phyloP scores from a whole-genome alignment of 139 green algal genomes.

The Coccomyxa sp. region DNA sequence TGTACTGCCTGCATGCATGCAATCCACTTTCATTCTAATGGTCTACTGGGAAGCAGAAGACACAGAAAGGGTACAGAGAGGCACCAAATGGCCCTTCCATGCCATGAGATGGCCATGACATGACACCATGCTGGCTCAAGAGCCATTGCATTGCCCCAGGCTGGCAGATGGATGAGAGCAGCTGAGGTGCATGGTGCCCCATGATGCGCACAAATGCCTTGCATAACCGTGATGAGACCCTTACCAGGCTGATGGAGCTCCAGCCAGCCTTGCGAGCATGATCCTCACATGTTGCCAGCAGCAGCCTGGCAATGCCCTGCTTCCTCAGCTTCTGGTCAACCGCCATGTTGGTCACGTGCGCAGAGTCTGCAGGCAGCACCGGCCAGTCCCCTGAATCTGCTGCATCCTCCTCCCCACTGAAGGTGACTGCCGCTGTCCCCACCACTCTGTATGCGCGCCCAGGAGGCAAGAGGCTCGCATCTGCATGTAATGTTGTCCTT shows the following conservation, averaged over 20 bases:
- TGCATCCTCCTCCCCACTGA: not conserved
- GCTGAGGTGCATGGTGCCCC: too few relatives aligned
- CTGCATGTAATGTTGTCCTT: not conserved
- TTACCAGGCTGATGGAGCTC: constrained; percentile 14
- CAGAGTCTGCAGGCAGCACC: constrained; percentile 20
- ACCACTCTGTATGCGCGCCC: constrained; percentile 5
- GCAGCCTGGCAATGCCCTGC: constrained; percentile 17
- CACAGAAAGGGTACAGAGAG: too few relatives aligned
- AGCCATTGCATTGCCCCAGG: too few relatives aligned
- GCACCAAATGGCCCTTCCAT: too few relatives aligned
- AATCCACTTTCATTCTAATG: too few relatives aligned
- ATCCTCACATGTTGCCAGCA: constrained; percentile 22
- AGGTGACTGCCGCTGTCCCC: constrained; percentile 8
- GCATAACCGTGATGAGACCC: too few relatives aligned
- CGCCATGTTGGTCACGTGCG: constrained; percentile 36
- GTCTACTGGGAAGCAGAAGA: too few relatives aligned
- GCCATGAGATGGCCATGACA: too few relatives aligned
- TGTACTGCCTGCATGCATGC: too few relatives aligned
- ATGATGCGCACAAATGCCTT: too few relatives aligned
- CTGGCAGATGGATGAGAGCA: too few relatives aligned
- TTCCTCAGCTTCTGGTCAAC: constrained; percentile 22
- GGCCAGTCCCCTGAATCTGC: constrained; percentile 14
- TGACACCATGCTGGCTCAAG: too few relatives aligned
- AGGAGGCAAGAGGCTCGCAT: not conserved
- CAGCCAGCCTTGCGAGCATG: not conserved